Base-by-base conservation (phyloP, 139 green algal genomes). In the Pleodorina starrii region DNA sequence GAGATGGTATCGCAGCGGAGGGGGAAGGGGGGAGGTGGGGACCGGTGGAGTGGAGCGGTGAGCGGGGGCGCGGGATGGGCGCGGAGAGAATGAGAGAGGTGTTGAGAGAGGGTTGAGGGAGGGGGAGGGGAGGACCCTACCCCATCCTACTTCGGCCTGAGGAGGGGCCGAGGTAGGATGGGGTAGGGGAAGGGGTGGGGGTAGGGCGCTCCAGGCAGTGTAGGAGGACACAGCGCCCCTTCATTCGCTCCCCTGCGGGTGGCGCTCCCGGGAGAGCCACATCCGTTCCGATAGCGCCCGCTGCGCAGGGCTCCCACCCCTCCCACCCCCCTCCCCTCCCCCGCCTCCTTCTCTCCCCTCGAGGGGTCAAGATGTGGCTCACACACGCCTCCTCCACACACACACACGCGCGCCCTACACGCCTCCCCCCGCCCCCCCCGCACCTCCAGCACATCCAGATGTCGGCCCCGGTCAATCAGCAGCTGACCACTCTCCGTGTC, bases 401-500 rank as follows among this genome's bases (percentile, higher is more conserved):
- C n/a, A n/a, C n/a, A n/a, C n/a, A n/a, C n/a, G n/a, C n/a, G n/a
- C 60, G 60, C 19, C 23, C 60, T 14, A 43, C 66, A 75, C 32
- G 10, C 38, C 72, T 59, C 44, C 17, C 46, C 44, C 44, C 44
- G 17, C 46, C 21, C 46, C 5, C 59, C 79, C 50, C 80, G 17
- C 21, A 87, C 80, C 82, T 96, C 92, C 0, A 94, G 36, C 38
- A 92, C 89, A 73, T 95, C 92, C 68, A 91, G 88, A 87, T 95
- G 92, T 11, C 73, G 71, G 0, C 66, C 84, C 32, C 91, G 85
- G 89, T 96, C 86, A 0, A 96, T 42, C 84, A 96, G 54, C 69
- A 96, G 42, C 71, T 95, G 92, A 1, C 94, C 92, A 32, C 84
- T 93, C 76, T 96, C 94, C 12, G 89, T 84, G 75, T 92, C 88